Conservation (phyloP, 106 monocot genomes). For the Agapanthus africanus region DNA sequence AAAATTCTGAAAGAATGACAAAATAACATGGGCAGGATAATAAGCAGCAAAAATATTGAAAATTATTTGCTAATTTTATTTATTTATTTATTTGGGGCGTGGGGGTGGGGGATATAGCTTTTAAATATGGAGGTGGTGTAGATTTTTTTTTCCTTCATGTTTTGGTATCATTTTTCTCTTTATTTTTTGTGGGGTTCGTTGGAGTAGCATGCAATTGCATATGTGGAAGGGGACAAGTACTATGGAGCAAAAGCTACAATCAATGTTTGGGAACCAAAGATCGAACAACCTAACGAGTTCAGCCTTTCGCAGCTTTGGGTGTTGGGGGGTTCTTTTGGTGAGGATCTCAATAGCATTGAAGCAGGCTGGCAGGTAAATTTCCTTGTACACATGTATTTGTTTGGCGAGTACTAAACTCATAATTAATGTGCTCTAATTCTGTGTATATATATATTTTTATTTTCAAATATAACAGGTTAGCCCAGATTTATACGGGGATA, state of each 20-base stretch:
- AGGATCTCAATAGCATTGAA: constrained; percentile 76
- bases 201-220: constrained; percentile 57
- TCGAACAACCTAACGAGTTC: constrained; percentile 67
- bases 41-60: too few species aligned
- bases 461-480: constrained; percentile 43
- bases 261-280: constrained; percentile 65
- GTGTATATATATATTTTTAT: too few species aligned
- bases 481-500: constrained; percentile 74
- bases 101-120: too few species aligned
- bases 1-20: too few species aligned
- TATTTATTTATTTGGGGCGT: too few species aligned
- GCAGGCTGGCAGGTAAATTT: constrained; percentile 59
- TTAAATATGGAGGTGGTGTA: too few species aligned
- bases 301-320: constrained; percentile 70
- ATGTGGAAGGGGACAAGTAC: constrained; percentile 53
- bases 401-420: too few species aligned
- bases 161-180: too few species aligned
- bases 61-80: too few species aligned
- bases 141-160: too few species aligned
- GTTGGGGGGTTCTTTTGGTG: constrained; percentile 54
- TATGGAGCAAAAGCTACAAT: constrained; percentile 69
- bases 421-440: too few species aligned
- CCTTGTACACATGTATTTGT: background rate
- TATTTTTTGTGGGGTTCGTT: constrained; percentile 8
- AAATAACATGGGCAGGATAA: too few species aligned